Conservation (phyloP, 2,329 filamentous ascomycete genomes). For the Sporothrix dimorphospora region DNA sequence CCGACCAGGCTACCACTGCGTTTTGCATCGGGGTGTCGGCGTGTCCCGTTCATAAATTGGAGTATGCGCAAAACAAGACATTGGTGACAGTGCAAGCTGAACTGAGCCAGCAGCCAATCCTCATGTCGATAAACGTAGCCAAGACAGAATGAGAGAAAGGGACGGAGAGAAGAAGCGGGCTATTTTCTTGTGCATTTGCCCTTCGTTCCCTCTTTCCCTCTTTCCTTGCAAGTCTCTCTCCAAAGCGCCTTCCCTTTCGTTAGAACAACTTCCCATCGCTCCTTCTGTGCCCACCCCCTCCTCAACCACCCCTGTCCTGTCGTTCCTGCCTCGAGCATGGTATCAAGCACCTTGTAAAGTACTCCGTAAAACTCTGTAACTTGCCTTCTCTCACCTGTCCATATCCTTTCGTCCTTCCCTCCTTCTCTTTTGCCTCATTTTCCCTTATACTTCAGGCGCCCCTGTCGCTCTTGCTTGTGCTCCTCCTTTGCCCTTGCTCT, state of each 20-base stretch:
- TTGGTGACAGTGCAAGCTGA: slow-evolving; percentile 10
- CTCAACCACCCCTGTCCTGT: neutral
- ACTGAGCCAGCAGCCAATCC: neutral
- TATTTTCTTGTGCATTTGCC: neutral
- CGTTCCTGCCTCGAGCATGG: slow-evolving; percentile 13
- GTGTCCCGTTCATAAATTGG: neutral
- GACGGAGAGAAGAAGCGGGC: neutral
- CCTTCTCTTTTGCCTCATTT: neutral
- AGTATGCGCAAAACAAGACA: neutral
- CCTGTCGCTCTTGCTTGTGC: slow-evolving; percentile 2
- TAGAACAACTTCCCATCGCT: neutral
- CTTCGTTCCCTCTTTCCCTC: neutral
- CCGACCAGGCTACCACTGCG: slow-evolving; percentile 10
- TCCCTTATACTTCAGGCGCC: neutral
- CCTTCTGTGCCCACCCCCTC: slow-evolving; percentile 7
- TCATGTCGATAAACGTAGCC: neutral
- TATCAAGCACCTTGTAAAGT: neutral
- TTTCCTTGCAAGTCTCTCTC: neutral
- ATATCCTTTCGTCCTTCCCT: neutral
- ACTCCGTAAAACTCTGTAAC: neutral
- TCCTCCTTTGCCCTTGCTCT: slow-evolving; percentile 17
- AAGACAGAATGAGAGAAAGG: neutral
- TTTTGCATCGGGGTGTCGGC: neutral
- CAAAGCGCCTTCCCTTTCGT: neutral
- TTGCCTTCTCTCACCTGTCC: neutral